phyloP scores from a whole-genome alignment of 2,329 filamentous ascomycete genomes.

The Penicillium sp. region DNA sequence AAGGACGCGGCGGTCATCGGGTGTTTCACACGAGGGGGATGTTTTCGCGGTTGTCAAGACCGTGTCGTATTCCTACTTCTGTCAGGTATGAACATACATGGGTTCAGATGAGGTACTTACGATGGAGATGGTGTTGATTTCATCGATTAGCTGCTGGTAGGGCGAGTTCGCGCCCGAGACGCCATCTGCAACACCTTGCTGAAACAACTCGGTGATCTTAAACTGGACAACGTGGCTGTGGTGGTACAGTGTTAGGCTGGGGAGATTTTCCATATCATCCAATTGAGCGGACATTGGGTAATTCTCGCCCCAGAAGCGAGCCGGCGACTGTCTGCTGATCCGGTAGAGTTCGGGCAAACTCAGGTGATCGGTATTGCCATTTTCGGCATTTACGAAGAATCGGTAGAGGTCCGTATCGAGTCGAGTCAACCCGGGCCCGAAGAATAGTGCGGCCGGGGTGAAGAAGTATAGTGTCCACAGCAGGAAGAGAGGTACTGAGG shows the following conservation, averaged over 20 bases:
- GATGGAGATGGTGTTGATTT: constrained; percentile 20
- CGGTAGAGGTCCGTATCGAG: constrained; percentile 22
- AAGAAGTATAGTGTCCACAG: constrained; percentile 30
- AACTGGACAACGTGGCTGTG: constrained; percentile 27
- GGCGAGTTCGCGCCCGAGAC: constrained; percentile 5
- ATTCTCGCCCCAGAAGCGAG: constrained; percentile 26
- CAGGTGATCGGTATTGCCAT: constrained; percentile 5
- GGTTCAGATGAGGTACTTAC: constrained; percentile 8
- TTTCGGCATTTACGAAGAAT: constrained; percentile 21
- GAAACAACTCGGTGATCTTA: constrained; percentile 25
- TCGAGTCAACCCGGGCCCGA: constrained; percentile 13
- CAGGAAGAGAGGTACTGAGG: constrained; percentile 27
- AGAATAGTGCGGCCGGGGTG: constrained; percentile 23
- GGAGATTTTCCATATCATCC: constrained; percentile 29
- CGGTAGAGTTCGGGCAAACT: constrained; percentile 24
- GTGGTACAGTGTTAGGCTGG: constrained; percentile 24
- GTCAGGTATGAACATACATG: background rate
- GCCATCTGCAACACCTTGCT: constrained; percentile 3
- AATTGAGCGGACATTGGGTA: constrained; percentile 26
- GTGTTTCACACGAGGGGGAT: constrained; percentile 19
- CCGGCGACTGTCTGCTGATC: constrained; percentile 27
- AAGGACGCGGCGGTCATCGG: constrained; percentile 22
- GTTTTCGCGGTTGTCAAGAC: constrained; percentile 20
- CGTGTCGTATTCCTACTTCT: constrained; percentile 22
- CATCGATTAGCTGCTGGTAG: constrained; percentile 16